Conservation (phyloP, 148 eudicot species). For the Spergularia marina region DNA sequence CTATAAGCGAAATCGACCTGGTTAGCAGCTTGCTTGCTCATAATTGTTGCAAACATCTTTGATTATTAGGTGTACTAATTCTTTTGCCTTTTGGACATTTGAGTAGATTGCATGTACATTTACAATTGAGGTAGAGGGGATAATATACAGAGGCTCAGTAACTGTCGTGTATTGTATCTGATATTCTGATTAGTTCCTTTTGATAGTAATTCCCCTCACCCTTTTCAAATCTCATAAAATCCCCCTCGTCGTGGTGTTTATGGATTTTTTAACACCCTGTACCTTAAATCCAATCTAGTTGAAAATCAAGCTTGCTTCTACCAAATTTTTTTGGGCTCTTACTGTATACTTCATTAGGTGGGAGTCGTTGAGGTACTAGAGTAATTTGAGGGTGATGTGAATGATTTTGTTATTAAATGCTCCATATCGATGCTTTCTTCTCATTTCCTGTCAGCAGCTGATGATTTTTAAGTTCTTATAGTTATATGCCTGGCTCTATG, state of each 20-base stretch:
- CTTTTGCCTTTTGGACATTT: conserved; percentile 25
- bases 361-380: too few species aligned
- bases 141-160: neutral
- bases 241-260: conserved; percentile 21
- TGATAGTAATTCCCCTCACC: conserved; percentile 1
- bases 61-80: conserved; percentile 19
- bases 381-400: too few species aligned
- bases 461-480: neutral
- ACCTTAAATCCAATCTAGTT: conserved; percentile 8
- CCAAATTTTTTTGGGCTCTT: neutral
- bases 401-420: too few species aligned
- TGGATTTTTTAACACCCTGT: conserved; percentile 28
- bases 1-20: conserved; percentile 62
- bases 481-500: neutral
- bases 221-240: neutral
- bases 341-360: too few species aligned
- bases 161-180: conserved; percentile 3
- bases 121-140: conserved; percentile 13
- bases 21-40: conserved; percentile 32
- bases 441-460: neutral
- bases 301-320: conserved; percentile 17
- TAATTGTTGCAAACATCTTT: neutral
- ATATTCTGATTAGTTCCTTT: neutral
- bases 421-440: neutral
- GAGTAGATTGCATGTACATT: conserved; percentile 20